Evolutionary conservation across 345 rosid species (phyloP).

Genomic region (Brassica nigra): DNA sequence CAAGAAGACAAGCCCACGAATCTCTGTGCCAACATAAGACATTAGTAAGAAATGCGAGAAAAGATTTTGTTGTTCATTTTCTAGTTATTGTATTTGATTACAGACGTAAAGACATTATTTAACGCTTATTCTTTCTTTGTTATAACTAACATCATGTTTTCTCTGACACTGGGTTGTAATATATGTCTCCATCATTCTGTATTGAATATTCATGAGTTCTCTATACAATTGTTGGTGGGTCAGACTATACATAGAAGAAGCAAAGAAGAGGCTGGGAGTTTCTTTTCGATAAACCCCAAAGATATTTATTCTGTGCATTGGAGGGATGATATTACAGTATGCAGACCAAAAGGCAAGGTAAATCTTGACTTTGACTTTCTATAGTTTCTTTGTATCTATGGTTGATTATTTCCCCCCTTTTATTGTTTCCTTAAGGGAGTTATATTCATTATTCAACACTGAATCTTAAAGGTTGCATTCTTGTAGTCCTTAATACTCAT

Average conservation of each 20-base stretch:
- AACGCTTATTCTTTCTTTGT: constrained; percentile 14
- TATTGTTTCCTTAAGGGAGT: constrained; percentile 23
- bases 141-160: constrained; percentile 34
- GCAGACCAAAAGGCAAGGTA: constrained; percentile 94
- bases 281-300: constrained; percentile 32
- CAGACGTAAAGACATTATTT: constrained; percentile 5
- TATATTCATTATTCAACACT: constrained; percentile 29
- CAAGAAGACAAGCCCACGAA: background rate
- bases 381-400: constrained; percentile 30
- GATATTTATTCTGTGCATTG: constrained; percentile 19
- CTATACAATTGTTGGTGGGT: constrained; percentile 50
- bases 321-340: constrained; percentile 48
- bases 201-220: constrained; percentile 40
- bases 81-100: background rate
- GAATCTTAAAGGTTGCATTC: constrained; percentile 30
- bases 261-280: constrained; percentile 37
- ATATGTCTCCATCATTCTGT: constrained; percentile 28
- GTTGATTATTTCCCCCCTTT: constrained; percentile 26
- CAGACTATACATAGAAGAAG: constrained; percentile 57
- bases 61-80: constrained; percentile 18
- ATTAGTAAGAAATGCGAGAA: constrained; percentile 10
- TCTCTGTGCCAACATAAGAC: constrained; percentile 5
- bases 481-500: constrained; percentile 27
- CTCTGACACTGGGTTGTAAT: constrained; percentile 32
- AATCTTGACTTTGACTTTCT: constrained; percentile 34